Percentiles rank a stretch among this genome's conserved stretches.
phyloP scores from a whole-genome alignment of 2,329 filamentous ascomycete genomes.

The Microdochium paspali region DNA sequence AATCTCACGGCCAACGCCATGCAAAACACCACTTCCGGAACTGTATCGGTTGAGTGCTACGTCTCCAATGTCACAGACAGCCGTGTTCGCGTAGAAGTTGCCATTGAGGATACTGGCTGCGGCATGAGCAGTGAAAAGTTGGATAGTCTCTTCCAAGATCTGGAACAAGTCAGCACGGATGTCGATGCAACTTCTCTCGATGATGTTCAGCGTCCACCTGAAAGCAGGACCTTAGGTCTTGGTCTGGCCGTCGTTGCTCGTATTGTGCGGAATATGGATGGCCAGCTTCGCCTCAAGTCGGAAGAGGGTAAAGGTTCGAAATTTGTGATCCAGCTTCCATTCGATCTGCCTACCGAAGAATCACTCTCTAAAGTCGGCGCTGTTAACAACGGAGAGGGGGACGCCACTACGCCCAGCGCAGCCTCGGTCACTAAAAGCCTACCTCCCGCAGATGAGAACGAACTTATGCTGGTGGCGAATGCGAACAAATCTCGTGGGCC shows the following conservation, averaged over 20 bases:
- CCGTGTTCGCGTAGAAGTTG: conserved; percentile 62
- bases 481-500: not conserved
- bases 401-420: conserved; percentile 13
- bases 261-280: conserved; percentile 83
- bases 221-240: conserved; percentile 55
- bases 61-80: conserved; percentile 41
- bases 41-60: conserved; percentile 62
- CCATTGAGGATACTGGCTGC: conserved; percentile 64
- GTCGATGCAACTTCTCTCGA: conserved; percentile 20
- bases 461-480: conserved; percentile 47
- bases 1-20: conserved; percentile 83
- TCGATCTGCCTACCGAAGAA: conserved; percentile 48
- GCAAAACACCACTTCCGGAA: conserved; percentile 61
- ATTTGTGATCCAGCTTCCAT: conserved; percentile 73
- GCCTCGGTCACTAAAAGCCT: conserved; percentile 20
- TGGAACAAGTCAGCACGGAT: conserved; percentile 47
- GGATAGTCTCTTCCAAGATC: conserved; percentile 47
- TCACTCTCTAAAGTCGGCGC: conserved; percentile 13
- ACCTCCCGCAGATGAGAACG: conserved; percentile 29
- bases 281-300: conserved; percentile 75
- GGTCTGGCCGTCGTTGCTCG: conserved; percentile 84
- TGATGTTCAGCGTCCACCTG: conserved; percentile 16
- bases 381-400: conserved; percentile 5
- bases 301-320: conserved; percentile 74
- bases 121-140: conserved; percentile 51